Percentiles rank a stretch among this genome's conserved stretches.
Conservation (phyloP, 2,329 filamentous ascomycete genomes). For the Botrytis squamosa region DNA sequence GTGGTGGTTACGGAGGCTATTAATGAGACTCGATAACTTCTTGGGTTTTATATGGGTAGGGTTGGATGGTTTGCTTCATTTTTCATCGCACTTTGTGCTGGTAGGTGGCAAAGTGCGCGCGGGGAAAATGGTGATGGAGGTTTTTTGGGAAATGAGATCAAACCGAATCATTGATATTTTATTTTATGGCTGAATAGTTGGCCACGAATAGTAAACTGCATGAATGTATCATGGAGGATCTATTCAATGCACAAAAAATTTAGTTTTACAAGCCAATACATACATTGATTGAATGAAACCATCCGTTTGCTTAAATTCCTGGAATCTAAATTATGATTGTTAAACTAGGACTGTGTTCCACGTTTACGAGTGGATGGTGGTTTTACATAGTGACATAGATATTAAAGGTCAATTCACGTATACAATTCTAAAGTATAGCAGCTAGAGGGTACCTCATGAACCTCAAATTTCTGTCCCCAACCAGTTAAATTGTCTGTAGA, state of each 20-base stretch:
- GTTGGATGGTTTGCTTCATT: not conserved
- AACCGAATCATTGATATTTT: not conserved
- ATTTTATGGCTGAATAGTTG: not conserved
- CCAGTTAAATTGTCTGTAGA: not conserved
- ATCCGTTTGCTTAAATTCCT: not conserved
- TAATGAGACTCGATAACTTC: not conserved
- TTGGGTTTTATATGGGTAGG: not conserved
- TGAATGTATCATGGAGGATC: not conserved
- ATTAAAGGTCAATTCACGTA: not conserved
- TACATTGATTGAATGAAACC: not conserved
- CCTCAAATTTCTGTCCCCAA: not conserved
- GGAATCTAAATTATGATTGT: not conserved
- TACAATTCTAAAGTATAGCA: not conserved
- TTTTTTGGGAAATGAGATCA: not conserved
- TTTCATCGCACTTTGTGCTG: not conserved
- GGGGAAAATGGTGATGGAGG: not conserved
- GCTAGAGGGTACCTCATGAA: not conserved
- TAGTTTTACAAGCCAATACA: not conserved
- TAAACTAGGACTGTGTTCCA: not conserved
- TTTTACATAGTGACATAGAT: not conserved
- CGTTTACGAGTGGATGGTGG: not conserved
- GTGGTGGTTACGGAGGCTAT: constrained; percentile 15
- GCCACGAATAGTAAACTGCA: not conserved
- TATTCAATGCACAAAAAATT: not conserved
- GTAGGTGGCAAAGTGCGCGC: not conserved